Conservation (phyloP, 371 early-diverging fungal species). For the Circinella umbellata region DNA sequence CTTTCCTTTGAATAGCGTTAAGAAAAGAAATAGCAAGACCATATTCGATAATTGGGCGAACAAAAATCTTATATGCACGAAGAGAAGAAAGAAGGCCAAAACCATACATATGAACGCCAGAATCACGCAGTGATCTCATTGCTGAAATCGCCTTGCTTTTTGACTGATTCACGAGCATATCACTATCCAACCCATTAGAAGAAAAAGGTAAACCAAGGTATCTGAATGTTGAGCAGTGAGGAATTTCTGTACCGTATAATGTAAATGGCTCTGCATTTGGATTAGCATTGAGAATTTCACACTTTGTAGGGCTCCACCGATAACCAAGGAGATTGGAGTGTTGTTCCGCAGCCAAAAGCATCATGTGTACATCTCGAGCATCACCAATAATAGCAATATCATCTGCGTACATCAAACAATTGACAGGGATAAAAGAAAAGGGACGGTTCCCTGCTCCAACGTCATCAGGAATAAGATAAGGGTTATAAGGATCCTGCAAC, state of each 20-base stretch:
- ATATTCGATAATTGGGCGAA: conserved; percentile 27
- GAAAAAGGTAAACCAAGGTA: conserved; percentile 20
- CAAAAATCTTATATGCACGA: conserved; percentile 14
- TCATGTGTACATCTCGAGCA: not conserved
- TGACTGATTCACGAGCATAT: not conserved
- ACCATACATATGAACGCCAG: conserved; percentile 15
- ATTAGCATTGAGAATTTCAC: conserved; percentile 21
- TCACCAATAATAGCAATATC: conserved; percentile 34
- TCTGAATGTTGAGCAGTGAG: not conserved
- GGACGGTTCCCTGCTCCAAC: not conserved
- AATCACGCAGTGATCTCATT: conserved; percentile 3
- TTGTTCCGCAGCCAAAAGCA: conserved; percentile 4
- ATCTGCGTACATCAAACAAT: conserved; percentile 31
- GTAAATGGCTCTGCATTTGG: not conserved
- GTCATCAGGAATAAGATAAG: not conserved
- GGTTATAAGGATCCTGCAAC: not conserved
- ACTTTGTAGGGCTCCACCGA: conserved; percentile 31
- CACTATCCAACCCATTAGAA: not conserved
- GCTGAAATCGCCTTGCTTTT: conserved; percentile 7
- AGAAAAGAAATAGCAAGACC: conserved; percentile 21
- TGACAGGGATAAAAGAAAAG: conserved; percentile 10
- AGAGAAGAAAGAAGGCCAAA: conserved; percentile 12
- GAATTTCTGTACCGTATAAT: conserved; percentile 5
- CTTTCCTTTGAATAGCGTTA: too few species aligned
- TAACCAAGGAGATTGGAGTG: conserved; percentile 24